phyloP scores from a whole-genome alignment of 306 rosid species.

The Quercus rubra region DNA sequence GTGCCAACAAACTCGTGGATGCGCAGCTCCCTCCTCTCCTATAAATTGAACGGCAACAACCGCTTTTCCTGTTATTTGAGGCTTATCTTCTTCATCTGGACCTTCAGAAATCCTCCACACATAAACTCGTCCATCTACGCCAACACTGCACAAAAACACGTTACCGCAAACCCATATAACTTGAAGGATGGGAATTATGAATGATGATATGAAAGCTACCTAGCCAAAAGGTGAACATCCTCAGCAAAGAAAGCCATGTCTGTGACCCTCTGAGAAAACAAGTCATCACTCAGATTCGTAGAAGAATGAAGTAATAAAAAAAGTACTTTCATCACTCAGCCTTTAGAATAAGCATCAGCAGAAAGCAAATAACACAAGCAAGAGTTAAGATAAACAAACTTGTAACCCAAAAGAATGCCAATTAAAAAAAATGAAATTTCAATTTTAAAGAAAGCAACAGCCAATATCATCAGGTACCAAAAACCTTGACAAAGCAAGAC shows the following conservation, averaged over 20 bases:
- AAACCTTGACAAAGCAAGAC: neutral
- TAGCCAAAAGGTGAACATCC: conserved; percentile 98
- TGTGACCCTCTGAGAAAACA: conserved; percentile 85
- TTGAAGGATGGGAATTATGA: neutral
- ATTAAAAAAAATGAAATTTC: neutral
- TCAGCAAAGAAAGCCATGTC: conserved; percentile 98
- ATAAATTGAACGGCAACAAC: conserved; percentile 72
- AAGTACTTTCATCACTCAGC: neutral
- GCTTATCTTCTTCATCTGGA: conserved; percentile 88
- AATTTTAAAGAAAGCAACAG: neutral
- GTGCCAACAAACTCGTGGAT: conserved; percentile 98
- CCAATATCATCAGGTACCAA: neutral
- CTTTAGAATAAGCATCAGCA: conserved; percentile 5
- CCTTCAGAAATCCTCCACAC: conserved; percentile 98
- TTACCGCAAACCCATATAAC: conserved; percentile 20
- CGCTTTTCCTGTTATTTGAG: conserved; percentile 79
- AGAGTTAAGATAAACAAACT: neutral
- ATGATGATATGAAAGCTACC: conserved; percentile 48
- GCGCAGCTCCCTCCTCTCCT: conserved; percentile 72
- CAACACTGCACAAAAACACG: conserved; percentile 63
- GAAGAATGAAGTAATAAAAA: neutral
- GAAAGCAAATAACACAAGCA: neutral
- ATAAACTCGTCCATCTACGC: conserved; percentile 80
- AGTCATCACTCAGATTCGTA: conserved; percentile 16
- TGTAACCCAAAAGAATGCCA: too few relatives aligned